Percentiles rank a stretch among this genome's conserved stretches.
Evolutionary conservation across 2,329 filamentous ascomycete species (phyloP).

Genomic region (Erysiphe neolycopersici): DNA sequence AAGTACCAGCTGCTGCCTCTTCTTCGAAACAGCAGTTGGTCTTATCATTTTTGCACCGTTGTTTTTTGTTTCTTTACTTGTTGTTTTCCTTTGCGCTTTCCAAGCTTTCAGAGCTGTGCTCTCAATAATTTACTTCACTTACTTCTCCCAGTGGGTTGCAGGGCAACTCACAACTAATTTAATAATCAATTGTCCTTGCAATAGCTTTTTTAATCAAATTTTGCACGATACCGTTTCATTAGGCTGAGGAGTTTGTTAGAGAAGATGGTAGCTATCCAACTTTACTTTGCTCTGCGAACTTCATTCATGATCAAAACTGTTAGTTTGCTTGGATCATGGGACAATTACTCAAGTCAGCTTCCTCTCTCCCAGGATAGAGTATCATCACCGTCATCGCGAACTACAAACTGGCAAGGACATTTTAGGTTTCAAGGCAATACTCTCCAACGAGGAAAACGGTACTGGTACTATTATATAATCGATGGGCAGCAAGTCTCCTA

Average conservation of each 20-base stretch:
- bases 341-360: slow-evolving; percentile 85
- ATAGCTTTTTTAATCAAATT: too few species aligned
- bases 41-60: too few species aligned
- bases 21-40: too few species aligned
- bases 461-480: slow-evolving; percentile 99
- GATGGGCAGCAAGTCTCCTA: slow-evolving; percentile 96
- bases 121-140: slow-evolving; percentile 1
- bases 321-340: slow-evolving; percentile 93
- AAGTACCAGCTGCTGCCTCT: too few species aligned
- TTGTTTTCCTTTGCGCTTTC: too few species aligned
- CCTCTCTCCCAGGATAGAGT: slow-evolving; percentile 73
- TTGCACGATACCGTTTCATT: too few species aligned
- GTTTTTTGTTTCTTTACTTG: too few species aligned
- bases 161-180: too few species aligned
- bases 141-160: too few species aligned
- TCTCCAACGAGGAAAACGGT: slow-evolving; percentile 67
- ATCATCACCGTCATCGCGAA: slow-evolving; percentile 37
- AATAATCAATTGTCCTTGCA: too few species aligned
- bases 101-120: too few species aligned
- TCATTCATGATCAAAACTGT: slow-evolving; percentile 93
- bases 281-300: slow-evolving; percentile 88
- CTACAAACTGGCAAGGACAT: slow-evolving; percentile 75
- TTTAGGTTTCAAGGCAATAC: slow-evolving; percentile 83
- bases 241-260: too few species aligned
- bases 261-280: slow-evolving; percentile 66